Base-by-base conservation (phyloP, 805 yeast genomes). In the Lachancea sp. region DNA sequence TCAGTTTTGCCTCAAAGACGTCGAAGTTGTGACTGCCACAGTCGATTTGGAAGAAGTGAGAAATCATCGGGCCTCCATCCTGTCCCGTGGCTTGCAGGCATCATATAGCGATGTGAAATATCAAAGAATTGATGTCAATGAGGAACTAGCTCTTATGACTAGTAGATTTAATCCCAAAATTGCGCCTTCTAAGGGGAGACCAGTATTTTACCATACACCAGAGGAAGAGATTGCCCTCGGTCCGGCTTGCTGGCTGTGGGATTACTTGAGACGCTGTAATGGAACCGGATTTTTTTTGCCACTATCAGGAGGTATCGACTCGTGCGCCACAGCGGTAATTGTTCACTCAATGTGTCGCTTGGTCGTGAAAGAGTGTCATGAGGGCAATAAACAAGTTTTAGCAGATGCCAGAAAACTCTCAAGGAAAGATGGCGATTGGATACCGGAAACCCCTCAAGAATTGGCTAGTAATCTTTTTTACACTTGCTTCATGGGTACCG, bases 191-290 rank as follows among this genome's bases (percentile, higher is more conserved):
- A 55, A 56, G 16, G 54, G 73, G 1, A 58, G 63, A 17, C 69
- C 67, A 4, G 70, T 82, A 32, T 71, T 70, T 28, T 82, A 83
- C 53, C 94, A 84, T 62, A 56, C 68, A 2, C 96, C 98, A 2
- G 95, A 89, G 55, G 97, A 92, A 64, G 99, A 92, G 63, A 90
- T 92, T 49, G 97, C 97, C 1, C 68, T 85, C 32, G 99, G 99
- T 0, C 99, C 99, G 0, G 98, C 99, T 0, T 92, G 98, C 61
- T 92, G 99, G 99, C 64, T 92, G 48, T 92, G 99, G 99, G 99
- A 92, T 62, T 92, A 92, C 56, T 71, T 92, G 43, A 76, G 99
- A 60, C 75, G 99, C 48, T 86, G 95, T 51, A 77, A 77, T 49
- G 84, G 92, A 38, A 86, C 88, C 0, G 99, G 99, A 0, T 92